These are phyloP conservation scores for Allium fistulosum DNA, from an alignment of 106 monocot genomes.

Conservation along the genomic window DNA sequence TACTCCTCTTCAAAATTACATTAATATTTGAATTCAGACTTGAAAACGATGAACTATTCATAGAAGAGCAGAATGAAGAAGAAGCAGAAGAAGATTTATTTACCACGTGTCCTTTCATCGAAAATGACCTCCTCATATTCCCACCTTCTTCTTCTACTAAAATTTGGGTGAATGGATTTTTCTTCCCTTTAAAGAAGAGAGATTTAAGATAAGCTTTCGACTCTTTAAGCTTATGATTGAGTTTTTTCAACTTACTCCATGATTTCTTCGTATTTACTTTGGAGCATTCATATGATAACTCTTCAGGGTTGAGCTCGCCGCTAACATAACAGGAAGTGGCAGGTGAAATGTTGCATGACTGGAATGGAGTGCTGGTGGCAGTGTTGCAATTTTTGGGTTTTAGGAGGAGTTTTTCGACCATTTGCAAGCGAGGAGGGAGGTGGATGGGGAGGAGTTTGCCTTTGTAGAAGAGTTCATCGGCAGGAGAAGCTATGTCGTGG, in stretches of 20 bases:
- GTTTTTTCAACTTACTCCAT: slow-evolving; percentile 25
- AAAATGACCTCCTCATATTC: slow-evolving; percentile 51
- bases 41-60: slow-evolving; percentile 45
- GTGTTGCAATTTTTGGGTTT: not conserved
- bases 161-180: slow-evolving; percentile 33
- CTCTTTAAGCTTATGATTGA: slow-evolving; percentile 53
- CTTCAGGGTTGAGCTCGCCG: slow-evolving; percentile 46
- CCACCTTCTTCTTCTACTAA: slow-evolving; percentile 14
- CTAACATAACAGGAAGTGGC: slow-evolving; percentile 54
- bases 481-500: slow-evolving; percentile 32
- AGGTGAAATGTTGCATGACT: slow-evolving; percentile 65
- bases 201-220: slow-evolving; percentile 68
- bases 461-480: slow-evolving; percentile 71
- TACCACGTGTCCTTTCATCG: slow-evolving; percentile 19
- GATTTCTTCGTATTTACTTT: slow-evolving; percentile 42
- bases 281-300: slow-evolving; percentile 25
- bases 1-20: slow-evolving; percentile 42
- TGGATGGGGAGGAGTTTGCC: slow-evolving; percentile 80
- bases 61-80: slow-evolving; percentile 39
- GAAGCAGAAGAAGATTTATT: slow-evolving; percentile 9
- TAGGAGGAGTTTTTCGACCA: slow-evolving; percentile 55
- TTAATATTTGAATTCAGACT: slow-evolving; percentile 22
- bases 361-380: slow-evolving; percentile 34
- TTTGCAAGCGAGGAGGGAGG: slow-evolving; percentile 55
- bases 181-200: slow-evolving; percentile 40